Conservation (phyloP, 192 early-diverging fungal genomes). For the Diversispora eburnea region DNA sequence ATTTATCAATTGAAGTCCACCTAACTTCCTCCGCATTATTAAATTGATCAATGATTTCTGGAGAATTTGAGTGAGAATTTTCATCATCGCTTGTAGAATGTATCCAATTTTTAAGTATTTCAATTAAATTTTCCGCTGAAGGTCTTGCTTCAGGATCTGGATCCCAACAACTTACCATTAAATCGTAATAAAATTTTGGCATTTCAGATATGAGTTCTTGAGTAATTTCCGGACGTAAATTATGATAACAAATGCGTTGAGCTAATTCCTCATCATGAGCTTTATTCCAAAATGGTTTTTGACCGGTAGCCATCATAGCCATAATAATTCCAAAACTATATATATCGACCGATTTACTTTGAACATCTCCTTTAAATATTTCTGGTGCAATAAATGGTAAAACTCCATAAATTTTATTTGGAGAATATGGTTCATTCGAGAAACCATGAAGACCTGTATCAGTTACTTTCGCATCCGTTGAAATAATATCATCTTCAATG, state of each 20-base stretch:
- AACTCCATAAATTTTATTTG: background rate
- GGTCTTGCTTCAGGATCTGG: background rate
- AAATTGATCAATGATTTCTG: too few species aligned
- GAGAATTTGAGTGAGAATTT: too few species aligned
- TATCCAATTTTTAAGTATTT: too few species aligned
- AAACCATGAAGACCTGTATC: background rate
- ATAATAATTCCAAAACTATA: slow-evolving; percentile 12
- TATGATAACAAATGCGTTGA: background rate
- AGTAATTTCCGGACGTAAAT: background rate
- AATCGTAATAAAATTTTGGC: background rate
- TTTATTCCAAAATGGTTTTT: background rate
- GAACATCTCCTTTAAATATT: background rate
- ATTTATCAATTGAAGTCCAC: too few species aligned
- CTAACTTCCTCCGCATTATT: too few species aligned
- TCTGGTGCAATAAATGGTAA: background rate
- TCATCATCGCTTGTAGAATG: too few species aligned
- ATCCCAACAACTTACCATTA: background rate
- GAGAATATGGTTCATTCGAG: background rate
- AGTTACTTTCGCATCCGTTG: background rate
- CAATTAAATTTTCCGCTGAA: background rate
- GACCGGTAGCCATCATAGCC: background rate
- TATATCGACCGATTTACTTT: background rate
- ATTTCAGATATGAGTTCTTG: background rate
- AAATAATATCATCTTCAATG: background rate
- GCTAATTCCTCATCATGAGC: background rate